Conservation (phyloP, 225 moss, liverwort and hornwort genomes). For the Sphagnum tenellum region DNA sequence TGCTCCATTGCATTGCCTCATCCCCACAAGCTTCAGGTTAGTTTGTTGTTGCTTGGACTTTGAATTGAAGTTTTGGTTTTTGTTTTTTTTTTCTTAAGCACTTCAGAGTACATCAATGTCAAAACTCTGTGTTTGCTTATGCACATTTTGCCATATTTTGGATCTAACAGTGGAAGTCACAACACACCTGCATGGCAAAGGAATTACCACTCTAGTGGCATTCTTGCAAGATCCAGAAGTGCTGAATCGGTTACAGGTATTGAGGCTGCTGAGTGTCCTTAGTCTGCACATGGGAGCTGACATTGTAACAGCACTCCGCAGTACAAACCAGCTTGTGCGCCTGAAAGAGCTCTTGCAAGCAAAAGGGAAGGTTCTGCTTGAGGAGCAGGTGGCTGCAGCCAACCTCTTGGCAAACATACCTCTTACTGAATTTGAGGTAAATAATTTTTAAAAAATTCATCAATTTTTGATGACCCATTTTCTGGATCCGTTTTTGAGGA, state of each 20-base stretch:
- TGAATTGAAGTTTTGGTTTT: no score
- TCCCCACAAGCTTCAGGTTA: constrained; percentile 38
- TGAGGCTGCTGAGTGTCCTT: constrained; percentile 39
- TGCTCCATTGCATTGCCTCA: constrained; percentile 31
- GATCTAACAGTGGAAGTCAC: constrained; percentile 27
- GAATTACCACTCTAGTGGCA: constrained; percentile 23
- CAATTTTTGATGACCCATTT: not conserved
- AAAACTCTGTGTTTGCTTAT: not conserved
- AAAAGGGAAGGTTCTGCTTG: constrained; percentile 20
- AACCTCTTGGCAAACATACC: constrained; percentile 41
- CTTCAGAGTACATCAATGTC: no score
- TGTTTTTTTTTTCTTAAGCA: no score
- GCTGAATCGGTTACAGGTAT: constrained; percentile 22
- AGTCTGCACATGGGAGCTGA: constrained; percentile 44
- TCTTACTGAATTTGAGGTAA: constrained; percentile 46
- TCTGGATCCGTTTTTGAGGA: not conserved
- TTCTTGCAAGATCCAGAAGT: constrained; percentile 29
- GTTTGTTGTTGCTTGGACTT: not conserved
- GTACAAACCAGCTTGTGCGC: constrained; percentile 31
- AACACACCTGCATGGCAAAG: constrained; percentile 27
- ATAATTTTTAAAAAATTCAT: not conserved
- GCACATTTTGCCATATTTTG: not conserved
- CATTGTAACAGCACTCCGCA: constrained; percentile 37
- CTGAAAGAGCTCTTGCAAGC: constrained; percentile 36
- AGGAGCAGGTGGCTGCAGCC: constrained; percentile 46